Conservation (phyloP, 371 early-diverging fungal genomes). For the Mucor indicus region DNA sequence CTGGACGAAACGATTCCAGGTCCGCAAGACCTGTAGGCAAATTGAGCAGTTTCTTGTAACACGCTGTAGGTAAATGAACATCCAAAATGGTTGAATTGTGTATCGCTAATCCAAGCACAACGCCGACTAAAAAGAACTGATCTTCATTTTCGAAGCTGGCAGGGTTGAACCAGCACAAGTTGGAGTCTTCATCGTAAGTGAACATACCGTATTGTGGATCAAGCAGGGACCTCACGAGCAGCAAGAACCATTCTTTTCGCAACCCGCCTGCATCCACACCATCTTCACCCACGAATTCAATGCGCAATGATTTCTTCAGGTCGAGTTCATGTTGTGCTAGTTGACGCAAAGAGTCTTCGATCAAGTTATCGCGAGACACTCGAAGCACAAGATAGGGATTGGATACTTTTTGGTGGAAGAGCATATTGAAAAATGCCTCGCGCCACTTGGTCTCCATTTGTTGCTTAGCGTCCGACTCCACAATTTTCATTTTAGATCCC, state of each 20-base stretch:
- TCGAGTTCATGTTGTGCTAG: constrained; percentile 69
- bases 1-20: constrained; percentile 57
- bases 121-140: constrained; percentile 90
- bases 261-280: constrained; percentile 96
- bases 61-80: constrained; percentile 85
- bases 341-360: constrained; percentile 81
- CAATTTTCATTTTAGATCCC: constrained; percentile 82
- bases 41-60: constrained; percentile 92
- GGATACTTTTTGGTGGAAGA: constrained; percentile 81
- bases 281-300: constrained; percentile 87
- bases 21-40: constrained; percentile 57
- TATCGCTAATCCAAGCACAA: constrained; percentile 90
- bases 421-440: constrained; percentile 80
- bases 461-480: constrained; percentile 84
- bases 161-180: constrained; percentile 92
- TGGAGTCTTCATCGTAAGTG: constrained; percentile 69
- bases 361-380: constrained; percentile 79
- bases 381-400: constrained; percentile 77
- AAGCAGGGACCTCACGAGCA: constrained; percentile 87
- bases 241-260: constrained; percentile 93
- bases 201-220: constrained; percentile 87
- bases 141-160: constrained; percentile 81
- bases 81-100: constrained; percentile 92
- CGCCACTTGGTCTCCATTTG: constrained; percentile 81
- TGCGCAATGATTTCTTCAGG: constrained; percentile 81